A percentile compares a stretch with the other conserved stretches of the same genome.
phyloP scores from a whole-genome alignment of 2,329 filamentous ascomycete genomes.

The Fusarium denticulatum region DNA sequence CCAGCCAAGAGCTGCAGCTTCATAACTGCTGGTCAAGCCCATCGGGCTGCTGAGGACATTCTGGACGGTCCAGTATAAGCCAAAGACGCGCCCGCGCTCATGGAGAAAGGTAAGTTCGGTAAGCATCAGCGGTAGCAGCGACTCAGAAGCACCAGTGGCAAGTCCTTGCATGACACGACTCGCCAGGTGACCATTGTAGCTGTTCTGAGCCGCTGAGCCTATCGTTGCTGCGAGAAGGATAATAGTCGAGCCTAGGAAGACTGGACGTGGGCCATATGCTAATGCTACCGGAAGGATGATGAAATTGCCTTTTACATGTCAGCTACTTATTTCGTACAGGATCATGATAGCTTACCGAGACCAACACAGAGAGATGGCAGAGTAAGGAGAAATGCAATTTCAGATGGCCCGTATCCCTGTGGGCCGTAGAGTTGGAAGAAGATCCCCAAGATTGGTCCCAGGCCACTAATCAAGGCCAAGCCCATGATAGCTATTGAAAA shows the following conservation, averaged over 20 bases:
- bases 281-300: neutral
- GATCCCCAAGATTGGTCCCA: neutral
- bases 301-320: neutral
- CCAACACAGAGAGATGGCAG: neutral
- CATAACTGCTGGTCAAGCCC: neutral
- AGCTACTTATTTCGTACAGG: fast-evolving
- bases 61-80: neutral
- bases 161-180: neutral
- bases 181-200: neutral
- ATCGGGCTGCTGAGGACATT: neutral
- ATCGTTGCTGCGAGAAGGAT: neutral
- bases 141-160: neutral
- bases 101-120: neutral
- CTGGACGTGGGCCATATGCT: neutral
- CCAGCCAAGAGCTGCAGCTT: neutral
- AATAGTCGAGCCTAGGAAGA: neutral
- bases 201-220: neutral
- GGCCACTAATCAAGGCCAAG: neutral
- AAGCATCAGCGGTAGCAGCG: neutral
- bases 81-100: neutral
- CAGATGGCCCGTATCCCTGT: neutral
- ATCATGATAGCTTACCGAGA: neutral
- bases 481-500: neutral
- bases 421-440: neutral
- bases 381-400: neutral